A percentile compares a stretch with the other conserved stretches of the same genome.
phyloP scores from a whole-genome alignment of 768 basidiomycete genomes.

The Boletus sp. region DNA sequence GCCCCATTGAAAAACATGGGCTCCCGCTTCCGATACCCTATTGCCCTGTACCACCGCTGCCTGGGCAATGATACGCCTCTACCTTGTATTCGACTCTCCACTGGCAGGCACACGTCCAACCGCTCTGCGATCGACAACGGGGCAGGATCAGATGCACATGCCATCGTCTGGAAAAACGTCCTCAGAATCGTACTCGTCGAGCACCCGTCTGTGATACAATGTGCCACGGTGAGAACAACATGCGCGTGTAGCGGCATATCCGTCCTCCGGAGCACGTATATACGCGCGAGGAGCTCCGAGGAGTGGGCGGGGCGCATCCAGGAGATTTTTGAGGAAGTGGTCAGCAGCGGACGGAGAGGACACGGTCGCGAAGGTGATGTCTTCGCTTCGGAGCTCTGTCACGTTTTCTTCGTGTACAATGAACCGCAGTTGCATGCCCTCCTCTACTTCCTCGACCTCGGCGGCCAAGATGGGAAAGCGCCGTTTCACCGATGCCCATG shows the following conservation, averaged over 20 bases:
- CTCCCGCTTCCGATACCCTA: neutral
- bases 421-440: neutral
- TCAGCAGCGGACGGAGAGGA: neutral
- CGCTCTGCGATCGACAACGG: neutral
- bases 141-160: neutral
- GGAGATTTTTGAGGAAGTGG: neutral
- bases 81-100: neutral
- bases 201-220: neutral
- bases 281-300: neutral
- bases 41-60: neutral
- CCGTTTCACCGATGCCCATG: too few species aligned
- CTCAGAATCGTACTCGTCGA: neutral
- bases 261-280: neutral
- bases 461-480: neutral
- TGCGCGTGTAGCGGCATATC: neutral
- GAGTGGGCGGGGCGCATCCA: neutral
- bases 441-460: neutral
- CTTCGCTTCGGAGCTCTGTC: neutral
- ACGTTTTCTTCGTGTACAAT: neutral
- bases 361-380: neutral
- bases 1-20: neutral
- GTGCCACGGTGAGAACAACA: neutral
- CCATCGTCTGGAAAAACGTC: neutral
- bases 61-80: neutral
- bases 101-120: neutral